Base-by-base conservation (phyloP, 352 stramenopile species). In the Globisporangium iwayamae region DNA sequence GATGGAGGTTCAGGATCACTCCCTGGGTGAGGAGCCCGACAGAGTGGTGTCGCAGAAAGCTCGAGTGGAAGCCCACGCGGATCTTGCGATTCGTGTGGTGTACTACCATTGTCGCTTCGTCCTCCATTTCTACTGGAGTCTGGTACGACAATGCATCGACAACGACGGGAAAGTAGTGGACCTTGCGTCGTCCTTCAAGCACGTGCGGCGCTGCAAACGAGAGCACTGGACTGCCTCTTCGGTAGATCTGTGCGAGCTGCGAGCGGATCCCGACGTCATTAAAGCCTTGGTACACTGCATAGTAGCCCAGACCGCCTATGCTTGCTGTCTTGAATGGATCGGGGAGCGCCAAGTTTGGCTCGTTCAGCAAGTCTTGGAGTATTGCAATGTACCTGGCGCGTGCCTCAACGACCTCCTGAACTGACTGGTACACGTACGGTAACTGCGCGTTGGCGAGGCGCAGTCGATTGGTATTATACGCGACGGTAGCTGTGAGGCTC, bases 231-330 rank as follows among this genome's bases (percentile, higher is more conserved):
- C 56, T 39, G 14, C 65, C 70, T 13, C 68, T 55, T 6, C 60
- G 68, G 47, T 89, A 91, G 38, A 86, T 70, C 10, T 61, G 54
- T 0, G 80, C 78, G 1, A 88, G 68, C n/a, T 72, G 50, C 2
- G 59, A 56, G 1, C 80, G 72, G n/a, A 85, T 54, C 0, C n/a
- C 54, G 8, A 72, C 62, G 66, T 91, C 77, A 39, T 75, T 56
- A 22, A 62, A 61, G 22, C 74, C 83, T 56, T 87, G 71, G 57
- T 90, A 90, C 51, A 88, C 72, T 16, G 83, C 72, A 53, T 88
- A 89, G 62, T 90, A 91, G 1, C 78, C 80, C 56, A 88, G 72
- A 0, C 71, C 72, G 13, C 78, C 80, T 53, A 59, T 62, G 36
- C 66, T 73, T 11, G 66, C 62, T 1, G 70, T 75, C 18, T 54